Evolutionary conservation across 768 basidiomycete species (phyloP).

Genomic region (Auricularia heimuer): DNA sequence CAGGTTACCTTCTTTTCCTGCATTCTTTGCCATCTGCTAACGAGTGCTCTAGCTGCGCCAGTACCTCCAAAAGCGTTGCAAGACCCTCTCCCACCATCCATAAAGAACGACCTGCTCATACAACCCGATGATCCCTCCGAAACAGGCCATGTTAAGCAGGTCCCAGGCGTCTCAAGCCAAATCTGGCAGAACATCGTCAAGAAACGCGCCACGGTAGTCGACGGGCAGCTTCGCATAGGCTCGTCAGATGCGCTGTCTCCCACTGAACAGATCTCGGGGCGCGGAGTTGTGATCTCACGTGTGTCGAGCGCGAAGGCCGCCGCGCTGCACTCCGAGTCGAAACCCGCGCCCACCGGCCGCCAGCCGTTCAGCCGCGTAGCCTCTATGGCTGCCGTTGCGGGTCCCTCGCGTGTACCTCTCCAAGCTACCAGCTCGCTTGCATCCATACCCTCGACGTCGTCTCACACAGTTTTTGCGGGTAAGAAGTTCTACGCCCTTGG

Average conservation of each 20-base stretch:
- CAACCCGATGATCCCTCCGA: conserved; percentile 43
- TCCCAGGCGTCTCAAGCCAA: conserved; percentile 51
- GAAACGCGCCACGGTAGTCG: conserved; percentile 55
- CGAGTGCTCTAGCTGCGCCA: conserved; percentile 16
- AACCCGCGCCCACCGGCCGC: conserved; percentile 33
- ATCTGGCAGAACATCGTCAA: conserved; percentile 64
- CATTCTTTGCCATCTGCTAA: too few relatives aligned
- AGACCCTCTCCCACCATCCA: conserved; percentile 8
- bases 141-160: conserved; percentile 43
- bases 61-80: conserved; percentile 11
- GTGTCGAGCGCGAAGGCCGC: neutral
- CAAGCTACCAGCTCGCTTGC: neutral
- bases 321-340: conserved; percentile 37
- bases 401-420: neutral
- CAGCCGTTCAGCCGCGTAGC: neutral
- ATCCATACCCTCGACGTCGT: neutral
- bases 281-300: neutral
- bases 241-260: neutral
- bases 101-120: conserved; percentile 13
- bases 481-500: conserved; percentile 51
- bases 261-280: neutral
- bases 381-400: neutral
- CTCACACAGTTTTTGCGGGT: conserved; percentile 39
- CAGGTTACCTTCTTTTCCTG: too few relatives aligned
- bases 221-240: conserved; percentile 16